Percentiles rank a stretch among this genome's conserved stretches.
phyloP scores from a whole-genome alignment of 192 early-diverging fungal genomes.

The Obelidium mucronatum region DNA sequence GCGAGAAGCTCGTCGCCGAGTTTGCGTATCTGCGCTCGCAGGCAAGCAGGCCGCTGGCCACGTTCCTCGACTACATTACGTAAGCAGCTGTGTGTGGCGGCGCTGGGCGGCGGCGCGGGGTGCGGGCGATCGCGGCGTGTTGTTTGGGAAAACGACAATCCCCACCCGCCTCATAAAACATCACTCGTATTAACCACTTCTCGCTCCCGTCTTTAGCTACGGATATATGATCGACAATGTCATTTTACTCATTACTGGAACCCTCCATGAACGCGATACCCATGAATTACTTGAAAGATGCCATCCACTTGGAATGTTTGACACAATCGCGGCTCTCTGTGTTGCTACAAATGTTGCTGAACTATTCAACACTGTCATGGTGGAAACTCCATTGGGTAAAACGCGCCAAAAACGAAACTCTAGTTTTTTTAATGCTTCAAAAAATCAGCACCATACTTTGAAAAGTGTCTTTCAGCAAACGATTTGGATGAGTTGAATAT shows the following conservation, averaged over 20 bases:
- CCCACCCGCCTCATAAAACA: not conserved
- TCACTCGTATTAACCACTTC: not conserved
- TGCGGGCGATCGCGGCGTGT: not conserved
- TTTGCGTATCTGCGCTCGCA: constrained; percentile 92
- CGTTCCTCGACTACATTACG: constrained; percentile 98
- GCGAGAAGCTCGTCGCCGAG: constrained; percentile 88
- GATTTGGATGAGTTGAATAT: constrained; percentile 99
- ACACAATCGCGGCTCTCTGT: constrained; percentile 97
- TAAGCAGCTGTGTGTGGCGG: constrained; percentile 49
- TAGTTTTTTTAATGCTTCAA: not conserved
- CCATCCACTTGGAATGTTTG: constrained; percentile 98
- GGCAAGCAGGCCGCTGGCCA: constrained; percentile 81
- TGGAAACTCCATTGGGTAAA: constrained; percentile 92
- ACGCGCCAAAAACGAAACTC: not conserved
- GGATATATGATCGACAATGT: constrained; percentile 99
- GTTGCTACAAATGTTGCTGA: constrained; percentile 96
- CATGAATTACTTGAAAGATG: constrained; percentile 96
- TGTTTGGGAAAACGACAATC: not conserved
- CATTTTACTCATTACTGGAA: constrained; percentile 96
- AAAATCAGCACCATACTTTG: constrained; percentile 89
- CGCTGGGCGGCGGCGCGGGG: not conserved
- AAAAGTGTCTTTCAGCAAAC: constrained; percentile 94
- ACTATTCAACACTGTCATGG: constrained; percentile 93
- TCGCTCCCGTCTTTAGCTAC: constrained; percentile 58
- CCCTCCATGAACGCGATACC: constrained; percentile 97